Conservation (phyloP, 306 rosid genomes). For the Fragaria nilgerrensis region DNA sequence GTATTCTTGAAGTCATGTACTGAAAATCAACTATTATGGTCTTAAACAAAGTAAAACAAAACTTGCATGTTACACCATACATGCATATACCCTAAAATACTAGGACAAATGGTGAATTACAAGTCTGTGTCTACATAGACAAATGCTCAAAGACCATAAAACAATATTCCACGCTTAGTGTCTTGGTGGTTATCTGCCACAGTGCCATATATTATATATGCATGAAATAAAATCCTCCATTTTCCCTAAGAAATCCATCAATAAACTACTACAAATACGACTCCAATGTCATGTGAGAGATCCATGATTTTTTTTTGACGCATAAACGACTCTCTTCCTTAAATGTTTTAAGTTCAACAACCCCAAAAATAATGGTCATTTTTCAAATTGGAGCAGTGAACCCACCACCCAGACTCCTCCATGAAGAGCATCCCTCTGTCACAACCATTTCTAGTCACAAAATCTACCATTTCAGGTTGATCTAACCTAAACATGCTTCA, state of each 20-base stretch:
- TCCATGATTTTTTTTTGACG: constrained; percentile 3
- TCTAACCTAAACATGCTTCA: no score
- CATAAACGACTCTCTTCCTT: not conserved
- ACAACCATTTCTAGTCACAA: no score
- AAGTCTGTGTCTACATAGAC: not conserved
- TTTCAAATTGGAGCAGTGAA: not conserved
- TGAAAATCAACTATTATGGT: not conserved
- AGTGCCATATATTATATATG: not conserved
- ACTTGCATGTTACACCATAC: not conserved
- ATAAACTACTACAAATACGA: not conserved
- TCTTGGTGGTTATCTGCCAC: not conserved
- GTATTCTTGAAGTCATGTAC: not conserved
- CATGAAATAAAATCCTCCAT: constrained; percentile 5
- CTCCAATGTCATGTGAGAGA: constrained; percentile 34
- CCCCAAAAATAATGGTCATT: constrained; percentile 12
- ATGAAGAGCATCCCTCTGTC: no score
- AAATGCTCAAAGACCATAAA: not conserved
- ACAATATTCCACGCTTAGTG: not conserved
- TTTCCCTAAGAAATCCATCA: not conserved
- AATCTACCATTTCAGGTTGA: no score
- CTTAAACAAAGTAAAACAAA: not conserved
- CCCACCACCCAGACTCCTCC: no score
- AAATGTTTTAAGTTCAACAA: not conserved
- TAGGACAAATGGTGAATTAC: not conserved
- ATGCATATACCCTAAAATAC: not conserved